A percentile compares a stretch with the other conserved stretches of the same genome.
Evolutionary conservation across 257 asterid genomes (phyloP).

Genomic region (Lantana camara): DNA sequence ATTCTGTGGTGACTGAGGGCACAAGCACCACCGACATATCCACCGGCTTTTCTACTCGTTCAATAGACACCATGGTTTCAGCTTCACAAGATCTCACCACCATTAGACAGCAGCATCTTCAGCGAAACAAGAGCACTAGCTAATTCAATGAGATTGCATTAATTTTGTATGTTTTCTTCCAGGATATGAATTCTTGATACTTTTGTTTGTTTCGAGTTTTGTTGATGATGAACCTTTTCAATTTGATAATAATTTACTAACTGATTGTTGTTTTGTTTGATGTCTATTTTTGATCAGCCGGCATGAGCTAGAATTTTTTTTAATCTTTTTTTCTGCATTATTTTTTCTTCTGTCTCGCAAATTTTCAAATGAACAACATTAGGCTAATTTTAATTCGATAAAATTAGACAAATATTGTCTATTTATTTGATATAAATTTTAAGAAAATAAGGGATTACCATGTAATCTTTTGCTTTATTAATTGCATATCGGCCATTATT

Average conservation of each 20-base stretch:
- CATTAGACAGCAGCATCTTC: neutral
- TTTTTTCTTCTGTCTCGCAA: too few species aligned
- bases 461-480: too few species aligned
- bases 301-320: too few species aligned
- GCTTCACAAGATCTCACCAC: constrained; percentile 28
- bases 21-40: constrained; percentile 23
- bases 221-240: constrained; percentile 7
- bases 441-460: too few species aligned
- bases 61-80: constrained; percentile 38
- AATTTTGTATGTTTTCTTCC: neutral
- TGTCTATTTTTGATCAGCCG: neutral
- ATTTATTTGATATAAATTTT: too few species aligned
- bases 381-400: too few species aligned
- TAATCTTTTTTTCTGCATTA: neutral
- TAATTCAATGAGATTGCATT: too few species aligned
- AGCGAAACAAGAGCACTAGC: constrained; percentile 17
- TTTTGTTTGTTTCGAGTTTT: neutral
- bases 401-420: too few species aligned
- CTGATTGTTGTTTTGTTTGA: neutral
- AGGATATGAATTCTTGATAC: constrained; percentile 6
- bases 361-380: too few species aligned
- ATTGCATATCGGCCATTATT: too few species aligned
- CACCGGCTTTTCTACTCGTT: constrained; percentile 35
- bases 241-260: neutral
- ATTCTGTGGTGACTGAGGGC: constrained; percentile 26